A percentile compares a stretch with the other conserved stretches of the same genome.
These are phyloP conservation scores for Skeletonema costatum DNA, from an alignment of 108 stramenopile genomes.

Conservation along the genomic window DNA sequence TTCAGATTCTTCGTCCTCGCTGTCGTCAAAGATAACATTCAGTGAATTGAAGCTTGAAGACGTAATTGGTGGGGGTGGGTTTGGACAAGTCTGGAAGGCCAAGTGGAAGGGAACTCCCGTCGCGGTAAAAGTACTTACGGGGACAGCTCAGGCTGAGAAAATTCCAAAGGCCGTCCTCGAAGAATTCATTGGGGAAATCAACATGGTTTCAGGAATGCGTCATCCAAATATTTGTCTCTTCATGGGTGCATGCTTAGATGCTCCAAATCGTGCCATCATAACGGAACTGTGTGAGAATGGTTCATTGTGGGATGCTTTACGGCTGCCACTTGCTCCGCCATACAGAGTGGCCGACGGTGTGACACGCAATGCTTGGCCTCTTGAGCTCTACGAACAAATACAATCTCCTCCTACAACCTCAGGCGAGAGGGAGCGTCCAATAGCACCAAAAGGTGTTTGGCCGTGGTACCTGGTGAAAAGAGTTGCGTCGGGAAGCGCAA, in stretches of 20 bases:
- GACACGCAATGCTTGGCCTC: constrained; percentile 62
- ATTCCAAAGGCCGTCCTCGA: constrained; percentile 78
- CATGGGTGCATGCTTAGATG: constrained; percentile 92
- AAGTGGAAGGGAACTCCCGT: constrained; percentile 88
- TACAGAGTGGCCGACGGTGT: constrained; percentile 69
- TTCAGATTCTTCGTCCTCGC: constrained; percentile 70
- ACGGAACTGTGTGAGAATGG: constrained; percentile 90
- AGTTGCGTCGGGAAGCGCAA: constrained; percentile 79
- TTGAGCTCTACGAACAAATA: constrained; percentile 52
- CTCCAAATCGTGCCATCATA: constrained; percentile 87
- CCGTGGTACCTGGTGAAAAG: constrained; percentile 78
- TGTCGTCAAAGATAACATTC: constrained; percentile 68
- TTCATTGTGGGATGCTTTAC: constrained; percentile 84
- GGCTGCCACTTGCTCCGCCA: constrained; percentile 67
- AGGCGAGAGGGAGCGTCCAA: constrained; percentile 42
- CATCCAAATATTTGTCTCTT: constrained; percentile 95
- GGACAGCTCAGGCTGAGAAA: constrained; percentile 70
- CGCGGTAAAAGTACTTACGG: constrained; percentile 87
- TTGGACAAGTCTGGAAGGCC: constrained; percentile 90
- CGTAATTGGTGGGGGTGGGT: constrained; percentile 91
- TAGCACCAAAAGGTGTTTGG: constrained; percentile 72
- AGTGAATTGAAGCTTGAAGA: constrained; percentile 69
- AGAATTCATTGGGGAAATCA: constrained; percentile 89
- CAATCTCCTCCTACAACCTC: constrained; percentile 42
- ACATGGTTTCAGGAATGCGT: constrained; percentile 83